phyloP scores from a whole-genome alignment of 2,329 filamentous ascomycete species.

The Setomelanomma holmii region DNA sequence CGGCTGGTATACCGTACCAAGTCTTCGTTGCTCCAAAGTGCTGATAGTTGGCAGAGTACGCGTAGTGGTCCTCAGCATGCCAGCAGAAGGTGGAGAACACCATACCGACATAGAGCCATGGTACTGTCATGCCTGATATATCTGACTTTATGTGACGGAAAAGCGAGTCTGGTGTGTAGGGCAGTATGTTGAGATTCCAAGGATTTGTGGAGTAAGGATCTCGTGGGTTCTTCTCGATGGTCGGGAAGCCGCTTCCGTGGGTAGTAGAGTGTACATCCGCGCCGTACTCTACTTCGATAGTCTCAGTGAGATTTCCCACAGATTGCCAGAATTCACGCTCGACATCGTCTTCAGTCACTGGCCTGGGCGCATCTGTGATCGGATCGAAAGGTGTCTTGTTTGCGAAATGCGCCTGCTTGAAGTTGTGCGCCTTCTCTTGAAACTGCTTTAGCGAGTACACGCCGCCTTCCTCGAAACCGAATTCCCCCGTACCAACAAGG shows the following conservation, averaged over 20 bases:
- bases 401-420: slow-evolving; percentile 93
- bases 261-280: slow-evolving; percentile 98
- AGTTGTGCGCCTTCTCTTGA: slow-evolving; percentile 92
- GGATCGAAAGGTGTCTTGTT: slow-evolving; percentile 89
- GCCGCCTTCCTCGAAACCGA: slow-evolving; percentile 95
- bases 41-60: slow-evolving; percentile 97
- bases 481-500: slow-evolving; percentile 93
- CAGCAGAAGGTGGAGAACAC: slow-evolving; percentile 99
- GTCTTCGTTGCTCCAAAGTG: slow-evolving; percentile 98
- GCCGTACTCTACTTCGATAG: slow-evolving; percentile 96
- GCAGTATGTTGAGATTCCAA: slow-evolving; percentile 95
- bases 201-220: slow-evolving; percentile 88
- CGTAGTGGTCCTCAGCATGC: slow-evolving; percentile 98
- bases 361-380: slow-evolving; percentile 77
- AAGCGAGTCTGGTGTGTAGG: slow-evolving; percentile 86
- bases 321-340: slow-evolving; percentile 97
- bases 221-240: slow-evolving; percentile 85
- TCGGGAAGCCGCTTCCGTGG: slow-evolving; percentile 95
- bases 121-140: slow-evolving; percentile 98
- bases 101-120: slow-evolving; percentile 99
- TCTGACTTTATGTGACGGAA: slow-evolving; percentile 98
- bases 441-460: slow-evolving; percentile 95
- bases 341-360: slow-evolving; percentile 92
- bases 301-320: slow-evolving; percentile 91
- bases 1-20: slow-evolving; percentile 96